Percentiles rank a stretch among this genome's conserved stretches.
These are phyloP conservation scores for Saccharomycopsis selenospora DNA, from an alignment of 805 yeast genomes.

Conservation along the genomic window DNA sequence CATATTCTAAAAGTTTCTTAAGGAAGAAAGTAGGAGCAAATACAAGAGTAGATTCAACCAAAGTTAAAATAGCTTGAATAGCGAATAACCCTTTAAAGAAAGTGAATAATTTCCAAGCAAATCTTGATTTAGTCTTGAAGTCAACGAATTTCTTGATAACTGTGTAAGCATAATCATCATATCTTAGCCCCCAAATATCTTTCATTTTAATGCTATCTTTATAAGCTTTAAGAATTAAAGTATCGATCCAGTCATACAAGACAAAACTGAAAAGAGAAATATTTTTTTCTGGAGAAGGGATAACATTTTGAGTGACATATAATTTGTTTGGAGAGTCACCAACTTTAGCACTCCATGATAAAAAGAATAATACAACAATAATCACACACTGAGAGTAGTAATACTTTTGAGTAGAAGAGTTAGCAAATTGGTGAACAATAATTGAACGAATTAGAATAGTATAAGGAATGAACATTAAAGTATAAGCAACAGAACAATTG, in stretches of 20 bases:
- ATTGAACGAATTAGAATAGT: constrained; percentile 47
- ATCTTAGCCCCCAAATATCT: constrained; percentile 80
- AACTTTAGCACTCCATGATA: constrained; percentile 51
- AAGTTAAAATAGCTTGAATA: constrained; percentile 69
- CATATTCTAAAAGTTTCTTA: constrained; percentile 74
- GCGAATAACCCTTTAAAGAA: constrained; percentile 57
- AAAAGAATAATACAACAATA: constrained; percentile 36
- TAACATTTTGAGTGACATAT: constrained; percentile 44
- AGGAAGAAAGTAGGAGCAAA: constrained; percentile 77
- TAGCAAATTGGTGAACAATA: constrained; percentile 29
- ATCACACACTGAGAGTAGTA: constrained; percentile 45
- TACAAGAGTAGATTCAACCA: constrained; percentile 53
- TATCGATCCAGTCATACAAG: constrained; percentile 72
- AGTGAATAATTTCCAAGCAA: constrained; percentile 52
- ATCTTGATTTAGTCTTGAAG: constrained; percentile 36
- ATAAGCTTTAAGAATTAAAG: constrained; percentile 62
- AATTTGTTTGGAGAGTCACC: constrained; percentile 48
- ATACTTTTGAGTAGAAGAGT: constrained; percentile 27
- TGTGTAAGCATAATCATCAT: constrained; percentile 71
- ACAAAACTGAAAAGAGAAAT: constrained; percentile 54
- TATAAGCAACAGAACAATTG: constrained; percentile 48
- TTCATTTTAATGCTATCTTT: constrained; percentile 43
- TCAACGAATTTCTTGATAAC: constrained; percentile 52
- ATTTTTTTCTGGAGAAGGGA: constrained; percentile 71
- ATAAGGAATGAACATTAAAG: constrained; percentile 41